phyloP scores from a whole-genome alignment of 495 filamentous ascomycete species.

The Neurospora intermedia region DNA sequence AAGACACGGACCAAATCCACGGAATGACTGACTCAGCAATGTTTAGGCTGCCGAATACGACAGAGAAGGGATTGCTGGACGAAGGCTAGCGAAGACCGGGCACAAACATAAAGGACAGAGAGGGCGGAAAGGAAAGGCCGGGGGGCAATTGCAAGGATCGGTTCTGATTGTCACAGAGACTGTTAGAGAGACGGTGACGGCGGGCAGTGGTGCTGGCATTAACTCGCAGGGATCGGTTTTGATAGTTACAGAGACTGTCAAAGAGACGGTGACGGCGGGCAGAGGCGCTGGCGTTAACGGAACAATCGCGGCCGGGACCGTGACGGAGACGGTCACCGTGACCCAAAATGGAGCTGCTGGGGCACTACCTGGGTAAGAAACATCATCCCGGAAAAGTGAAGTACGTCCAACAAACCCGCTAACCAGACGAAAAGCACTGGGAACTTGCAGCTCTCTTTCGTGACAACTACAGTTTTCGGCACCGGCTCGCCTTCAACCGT shows the following conservation, averaged over 20 bases:
- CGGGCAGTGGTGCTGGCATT: constrained; percentile 14
- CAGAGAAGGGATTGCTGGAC: constrained; percentile 21
- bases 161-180: constrained; percentile 30
- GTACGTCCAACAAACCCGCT: background rate
- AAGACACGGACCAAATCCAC: background rate
- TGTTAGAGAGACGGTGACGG: constrained; percentile 22
- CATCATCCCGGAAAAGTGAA: background rate
- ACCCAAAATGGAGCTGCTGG: constrained; percentile 8
- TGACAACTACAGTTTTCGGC: constrained; percentile 28
- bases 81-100: constrained; percentile 4
- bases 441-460: constrained; percentile 23
- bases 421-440: background rate
- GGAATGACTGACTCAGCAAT: background rate
- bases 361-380: constrained; percentile 1
- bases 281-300: constrained; percentile 9
- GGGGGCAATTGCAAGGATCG: constrained; percentile 8
- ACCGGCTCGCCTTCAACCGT: constrained; percentile 25
- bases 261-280: constrained; percentile 23
- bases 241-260: constrained; percentile 31
- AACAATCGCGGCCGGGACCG: constrained; percentile 20
- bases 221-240: background rate
- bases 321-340: constrained; percentile 23
- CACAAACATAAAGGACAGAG: constrained; percentile 1
- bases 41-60: constrained; percentile 26
- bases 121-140: constrained; percentile 1